Evolutionary conservation across 306 rosid species (phyloP).

Genomic region (Echinosophora koreensis): DNA sequence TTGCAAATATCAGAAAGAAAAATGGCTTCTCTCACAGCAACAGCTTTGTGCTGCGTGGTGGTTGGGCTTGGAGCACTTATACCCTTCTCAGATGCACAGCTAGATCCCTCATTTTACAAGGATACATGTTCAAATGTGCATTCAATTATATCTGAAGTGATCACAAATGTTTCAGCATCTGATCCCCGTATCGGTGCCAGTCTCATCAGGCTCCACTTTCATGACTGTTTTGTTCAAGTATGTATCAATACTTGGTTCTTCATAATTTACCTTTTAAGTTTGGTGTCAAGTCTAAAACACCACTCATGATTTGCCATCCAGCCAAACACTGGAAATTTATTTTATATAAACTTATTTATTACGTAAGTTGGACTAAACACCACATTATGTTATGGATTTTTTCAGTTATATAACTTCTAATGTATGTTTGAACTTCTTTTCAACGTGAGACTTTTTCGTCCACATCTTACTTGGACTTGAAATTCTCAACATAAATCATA

Average conservation of each 20-base stretch:
- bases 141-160: slow-evolving; percentile 37
- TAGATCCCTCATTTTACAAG: slow-evolving; percentile 50
- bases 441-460: no score
- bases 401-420: no score
- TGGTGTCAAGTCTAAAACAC: neutral
- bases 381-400: no score
- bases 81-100: slow-evolving; percentile 47
- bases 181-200: slow-evolving; percentile 62
- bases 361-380: no score
- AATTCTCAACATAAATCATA: no score
- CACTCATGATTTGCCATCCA: no score
- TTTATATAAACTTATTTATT: no score
- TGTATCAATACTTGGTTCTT: neutral
- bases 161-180: slow-evolving; percentile 41
- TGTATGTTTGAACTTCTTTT: no score
- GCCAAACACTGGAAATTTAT: no score
- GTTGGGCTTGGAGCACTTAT: slow-evolving; percentile 42
- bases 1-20: neutral
- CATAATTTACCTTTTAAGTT: neutral
- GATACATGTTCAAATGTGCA: slow-evolving; percentile 47
- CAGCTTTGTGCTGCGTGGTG: slow-evolving; percentile 14
- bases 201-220: slow-evolving; percentile 66
- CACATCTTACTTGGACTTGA: no score
- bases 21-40: neutral
- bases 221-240: slow-evolving; percentile 72